Percentiles rank a stretch among this genome's conserved stretches.
phyloP scores from a whole-genome alignment of 192 early-diverging fungal species.

The Radiomyces spectabilis region DNA sequence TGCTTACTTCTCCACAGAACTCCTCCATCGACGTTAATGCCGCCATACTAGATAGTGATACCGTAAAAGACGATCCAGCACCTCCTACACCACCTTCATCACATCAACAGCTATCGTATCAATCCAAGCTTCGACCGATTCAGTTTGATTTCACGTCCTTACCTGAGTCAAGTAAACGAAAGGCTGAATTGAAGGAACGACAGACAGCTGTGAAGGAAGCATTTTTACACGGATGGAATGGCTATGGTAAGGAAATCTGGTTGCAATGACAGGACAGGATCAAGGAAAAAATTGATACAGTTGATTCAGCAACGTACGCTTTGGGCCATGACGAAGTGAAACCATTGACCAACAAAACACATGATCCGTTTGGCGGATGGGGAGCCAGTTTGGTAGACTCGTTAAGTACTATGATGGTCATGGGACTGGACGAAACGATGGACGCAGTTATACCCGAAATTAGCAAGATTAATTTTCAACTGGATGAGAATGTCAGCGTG shows the following conservation, averaged over 20 bases:
- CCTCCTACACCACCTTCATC: no score
- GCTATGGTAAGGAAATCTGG: constrained; percentile 54
- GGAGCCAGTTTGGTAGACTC: constrained; percentile 77
- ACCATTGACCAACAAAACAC: constrained; percentile 23
- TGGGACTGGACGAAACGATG: constrained; percentile 76
- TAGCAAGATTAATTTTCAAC: constrained; percentile 16
- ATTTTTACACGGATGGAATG: constrained; percentile 64
- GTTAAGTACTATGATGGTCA: constrained; percentile 79
- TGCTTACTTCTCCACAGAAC: no score
- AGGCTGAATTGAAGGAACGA: no score
- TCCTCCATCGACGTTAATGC: no score
- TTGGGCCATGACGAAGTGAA: constrained; percentile 68
- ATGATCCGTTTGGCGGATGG: constrained; percentile 43
- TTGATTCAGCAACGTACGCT: constrained; percentile 56
- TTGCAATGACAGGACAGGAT: no score
- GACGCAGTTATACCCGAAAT: constrained; percentile 57
- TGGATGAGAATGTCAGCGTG: constrained; percentile 59
- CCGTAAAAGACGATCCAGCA: no score
- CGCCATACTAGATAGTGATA: no score
- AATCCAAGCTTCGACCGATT: no score
- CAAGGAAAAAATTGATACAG: no score
- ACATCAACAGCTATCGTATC: no score
- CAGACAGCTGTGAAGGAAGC: constrained; percentile 45
- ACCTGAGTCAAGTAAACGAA: no score
- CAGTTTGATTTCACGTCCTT: no score